Percentiles rank a stretch among this genome's conserved stretches.
Conservation (phyloP, 176 grass and related monocot species). For the Hyparrhenia diplandra region DNA sequence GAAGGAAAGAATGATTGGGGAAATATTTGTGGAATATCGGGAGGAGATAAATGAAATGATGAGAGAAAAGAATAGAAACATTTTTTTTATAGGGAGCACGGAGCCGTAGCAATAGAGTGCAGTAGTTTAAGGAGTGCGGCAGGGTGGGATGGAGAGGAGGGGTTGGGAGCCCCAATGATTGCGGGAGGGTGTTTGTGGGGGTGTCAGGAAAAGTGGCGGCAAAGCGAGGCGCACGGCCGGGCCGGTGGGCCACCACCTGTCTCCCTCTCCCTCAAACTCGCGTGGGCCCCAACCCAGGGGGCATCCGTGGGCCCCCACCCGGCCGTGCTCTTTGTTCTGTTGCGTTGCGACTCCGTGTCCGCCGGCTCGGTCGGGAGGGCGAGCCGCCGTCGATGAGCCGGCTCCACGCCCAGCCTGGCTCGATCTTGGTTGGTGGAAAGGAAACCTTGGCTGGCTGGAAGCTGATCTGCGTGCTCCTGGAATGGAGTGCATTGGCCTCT, state of each 20-base stretch:
- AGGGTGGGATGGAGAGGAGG: neutral
- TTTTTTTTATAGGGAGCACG: neutral
- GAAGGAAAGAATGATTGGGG: too few species aligned
- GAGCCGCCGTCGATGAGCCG: neutral
- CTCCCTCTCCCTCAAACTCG: neutral
- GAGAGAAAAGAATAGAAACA: neutral
- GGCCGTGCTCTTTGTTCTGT: neutral
- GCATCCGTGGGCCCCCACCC: neutral
- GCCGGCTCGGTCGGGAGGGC: neutral
- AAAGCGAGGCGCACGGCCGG: conserved; percentile 55
- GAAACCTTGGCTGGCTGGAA: too few species aligned
- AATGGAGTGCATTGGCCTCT: neutral
- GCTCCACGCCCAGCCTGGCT: too few species aligned
- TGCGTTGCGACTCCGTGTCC: neutral
- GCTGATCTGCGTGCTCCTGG: neutral
- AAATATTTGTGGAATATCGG: neutral
- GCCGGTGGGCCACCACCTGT: conserved; percentile 39
- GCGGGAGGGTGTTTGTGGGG: conserved; percentile 28
- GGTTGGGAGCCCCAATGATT: conserved; percentile 31
- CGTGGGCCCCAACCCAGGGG: conserved; percentile 9
- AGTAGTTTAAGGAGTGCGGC: neutral
- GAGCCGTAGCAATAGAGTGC: neutral
- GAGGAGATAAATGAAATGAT: neutral
- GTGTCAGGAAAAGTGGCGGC: conserved; percentile 45
- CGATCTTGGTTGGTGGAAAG: neutral